Base-by-base conservation (phyloP, 495 filamentous ascomycete genomes). In the Penicillium longicatenatum region DNA sequence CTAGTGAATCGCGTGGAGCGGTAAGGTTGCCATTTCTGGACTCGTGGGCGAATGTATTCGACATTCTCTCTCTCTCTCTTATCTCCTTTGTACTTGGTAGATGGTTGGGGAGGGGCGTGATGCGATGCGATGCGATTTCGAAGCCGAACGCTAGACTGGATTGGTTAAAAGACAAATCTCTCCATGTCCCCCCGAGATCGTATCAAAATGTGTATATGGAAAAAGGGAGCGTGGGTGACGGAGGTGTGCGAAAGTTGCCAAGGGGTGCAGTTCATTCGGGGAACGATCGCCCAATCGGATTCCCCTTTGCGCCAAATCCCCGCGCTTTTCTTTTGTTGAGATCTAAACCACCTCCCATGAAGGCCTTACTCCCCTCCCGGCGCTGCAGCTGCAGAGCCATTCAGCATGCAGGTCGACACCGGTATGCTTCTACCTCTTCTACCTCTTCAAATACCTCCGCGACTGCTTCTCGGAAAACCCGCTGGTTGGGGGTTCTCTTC, bases 1-100 rank as follows among this genome's bases (percentile, higher is more conserved):
- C 94, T 60, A 98, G 86, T 52, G 94, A 98, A 80, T 98, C 94
- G 65, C 94, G 89, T 46, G 85, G 81, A 24, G 68, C 68, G 48
- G 63, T 57, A 31, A 65, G 61, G 26, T 63, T 63, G 53, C 62
- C 73, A 60, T 70, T 69, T 57, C 65, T 56, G 49, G 55, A 54
- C 20, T 69, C 70, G 52, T 64, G 58, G 20, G 68, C 64, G 51
- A 70, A 73, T 29, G 67, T 50, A 43, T 56, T 71, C 57, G 75
- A 75, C 74, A 78, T 45, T 45, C 19, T 45, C 2, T 22, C 8
- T 45, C 19, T 22, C 19, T 22, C 10, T 21, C 8, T 22, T 45
- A 4, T 12, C 17, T 12, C 12, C 9, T 52, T 30, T 61, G 30
- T 66, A 26, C 33, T 64, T 54, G 41, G n/a, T 19, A 37, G 31